Evolutionary conservation across 805 yeast genomes (phyloP).

Genomic region (Candida germanica): DNA sequence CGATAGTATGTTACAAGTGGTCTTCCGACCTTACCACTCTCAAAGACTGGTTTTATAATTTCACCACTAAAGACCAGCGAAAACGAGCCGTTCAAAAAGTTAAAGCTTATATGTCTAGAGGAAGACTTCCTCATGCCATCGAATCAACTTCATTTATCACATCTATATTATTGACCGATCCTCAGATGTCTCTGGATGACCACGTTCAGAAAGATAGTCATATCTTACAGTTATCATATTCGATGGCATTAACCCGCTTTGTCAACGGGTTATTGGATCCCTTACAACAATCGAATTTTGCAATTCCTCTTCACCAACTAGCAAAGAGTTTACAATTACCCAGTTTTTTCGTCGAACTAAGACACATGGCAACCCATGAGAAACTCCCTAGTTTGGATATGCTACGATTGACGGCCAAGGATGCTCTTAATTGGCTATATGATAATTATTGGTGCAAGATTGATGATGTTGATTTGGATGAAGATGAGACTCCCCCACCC

Average conservation of each 20-base stretch:
- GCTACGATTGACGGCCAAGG: slow-evolving; percentile 54
- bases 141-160: slow-evolving; percentile 62
- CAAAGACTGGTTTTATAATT: slow-evolving; percentile 51
- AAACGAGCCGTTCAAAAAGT: slow-evolving; percentile 50
- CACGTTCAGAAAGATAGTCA: slow-evolving; percentile 23
- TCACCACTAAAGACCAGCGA: slow-evolving; percentile 28
- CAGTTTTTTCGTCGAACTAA: slow-evolving; percentile 76
- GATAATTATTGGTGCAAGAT: slow-evolving; percentile 63
- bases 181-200: slow-evolving; percentile 10
- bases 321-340: slow-evolving; percentile 74
- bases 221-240: slow-evolving; percentile 51
- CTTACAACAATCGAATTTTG: slow-evolving; percentile 71
- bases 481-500: slow-evolving; percentile 15
- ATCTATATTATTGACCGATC: slow-evolving; percentile 43
- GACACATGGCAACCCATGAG: slow-evolving; percentile 93
- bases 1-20: slow-evolving; percentile 26
- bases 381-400: slow-evolving; percentile 66
- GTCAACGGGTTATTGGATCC: slow-evolving; percentile 93
- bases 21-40: slow-evolving; percentile 44
- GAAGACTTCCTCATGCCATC: slow-evolving; percentile 67
- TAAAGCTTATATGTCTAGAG: slow-evolving; percentile 54
- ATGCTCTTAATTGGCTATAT: slow-evolving; percentile 75
- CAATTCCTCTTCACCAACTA: slow-evolving; percentile 71
- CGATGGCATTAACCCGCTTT: slow-evolving; percentile 76
- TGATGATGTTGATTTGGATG: slow-evolving; percentile 23